Evolutionary conservation across 352 stramenopile genomes (phyloP).

Genomic region (Pythium sukuiense): DNA sequence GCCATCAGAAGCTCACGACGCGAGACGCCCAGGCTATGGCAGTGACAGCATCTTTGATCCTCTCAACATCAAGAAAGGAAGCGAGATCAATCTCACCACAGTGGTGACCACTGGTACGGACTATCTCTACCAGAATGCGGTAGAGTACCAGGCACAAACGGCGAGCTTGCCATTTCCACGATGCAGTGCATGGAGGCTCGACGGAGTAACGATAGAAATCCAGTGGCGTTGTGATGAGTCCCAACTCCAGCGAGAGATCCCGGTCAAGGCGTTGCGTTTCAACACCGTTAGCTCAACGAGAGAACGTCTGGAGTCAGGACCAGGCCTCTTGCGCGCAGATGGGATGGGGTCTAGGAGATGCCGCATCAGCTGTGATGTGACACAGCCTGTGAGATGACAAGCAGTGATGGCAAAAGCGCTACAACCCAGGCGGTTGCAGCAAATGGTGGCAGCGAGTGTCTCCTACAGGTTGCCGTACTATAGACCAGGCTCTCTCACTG

Average conservation of each 20-base stretch:
- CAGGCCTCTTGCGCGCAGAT: too few species aligned
- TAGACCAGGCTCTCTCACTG: neutral
- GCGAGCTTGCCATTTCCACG: too few species aligned
- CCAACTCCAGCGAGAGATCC: neutral
- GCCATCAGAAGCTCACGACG: neutral
- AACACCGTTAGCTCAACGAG: too few species aligned
- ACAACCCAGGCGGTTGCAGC: neutral
- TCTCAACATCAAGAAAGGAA: neutral
- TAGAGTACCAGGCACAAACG: too few species aligned
- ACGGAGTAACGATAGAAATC: neutral
- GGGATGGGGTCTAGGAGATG: neutral
- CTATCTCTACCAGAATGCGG: too few species aligned
- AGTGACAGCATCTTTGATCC: slow-evolving; percentile 1
- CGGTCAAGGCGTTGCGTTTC: too few species aligned
- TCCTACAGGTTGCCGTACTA: neutral
- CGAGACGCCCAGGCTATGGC: neutral
- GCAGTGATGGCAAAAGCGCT: neutral
- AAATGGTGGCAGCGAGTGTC: neutral
- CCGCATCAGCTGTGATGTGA: neutral
- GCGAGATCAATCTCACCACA: too few species aligned
- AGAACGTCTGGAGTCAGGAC: too few species aligned
- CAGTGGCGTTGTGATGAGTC: neutral
- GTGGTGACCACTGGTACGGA: too few species aligned
- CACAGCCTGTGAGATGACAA: neutral
- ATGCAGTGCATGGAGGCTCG: too few species aligned